Conservation (phyloP, 176 grass and related monocot species). For the Oryza glumipatula region DNA sequence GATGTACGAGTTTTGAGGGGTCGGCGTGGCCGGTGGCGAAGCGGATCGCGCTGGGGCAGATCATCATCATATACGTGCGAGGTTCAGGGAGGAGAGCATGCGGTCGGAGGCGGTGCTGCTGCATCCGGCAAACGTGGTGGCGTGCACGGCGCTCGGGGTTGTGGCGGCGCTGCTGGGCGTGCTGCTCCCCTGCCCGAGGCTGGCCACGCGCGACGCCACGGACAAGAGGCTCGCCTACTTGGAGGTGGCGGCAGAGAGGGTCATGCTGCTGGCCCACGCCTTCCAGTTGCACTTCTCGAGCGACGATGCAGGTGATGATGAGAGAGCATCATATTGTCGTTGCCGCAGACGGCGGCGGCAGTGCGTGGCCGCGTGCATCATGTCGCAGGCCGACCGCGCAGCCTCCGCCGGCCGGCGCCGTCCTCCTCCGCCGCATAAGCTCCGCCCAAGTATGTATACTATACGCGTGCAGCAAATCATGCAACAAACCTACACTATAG, state of each 20-base stretch:
- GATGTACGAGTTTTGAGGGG: background rate
- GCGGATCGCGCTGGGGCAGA: slow-evolving; percentile 83
- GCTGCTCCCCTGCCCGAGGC: slow-evolving; percentile 63
- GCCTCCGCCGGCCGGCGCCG: background rate
- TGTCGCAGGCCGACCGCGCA: slow-evolving; percentile 51
- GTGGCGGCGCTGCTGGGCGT: slow-evolving; percentile 60
- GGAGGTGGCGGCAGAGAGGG: slow-evolving; percentile 55
- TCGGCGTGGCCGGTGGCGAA: slow-evolving; percentile 51
- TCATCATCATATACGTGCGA: slow-evolving; percentile 78
- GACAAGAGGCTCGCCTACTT: slow-evolving; percentile 56
- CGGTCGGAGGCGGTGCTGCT: slow-evolving; percentile 20
- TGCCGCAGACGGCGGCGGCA: slow-evolving; percentile 23
- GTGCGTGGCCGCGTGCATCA: slow-evolving; percentile 48
- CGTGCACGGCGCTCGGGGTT: slow-evolving; percentile 69
- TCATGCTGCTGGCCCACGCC: slow-evolving; percentile 59
- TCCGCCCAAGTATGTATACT: slow-evolving; percentile 47
- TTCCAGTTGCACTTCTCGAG: slow-evolving; percentile 17
- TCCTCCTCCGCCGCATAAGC: slow-evolving; percentile 49
- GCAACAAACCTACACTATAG: no score
- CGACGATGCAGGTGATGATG: background rate
- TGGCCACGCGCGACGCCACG: slow-evolving; percentile 57
- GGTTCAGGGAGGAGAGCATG: slow-evolving; percentile 31
- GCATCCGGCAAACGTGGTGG: slow-evolving; percentile 67
- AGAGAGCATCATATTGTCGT: background rate
- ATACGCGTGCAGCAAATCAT: no score